phyloP scores from a whole-genome alignment of 176 grass and related monocot species.

The Musa schizocarpa region DNA sequence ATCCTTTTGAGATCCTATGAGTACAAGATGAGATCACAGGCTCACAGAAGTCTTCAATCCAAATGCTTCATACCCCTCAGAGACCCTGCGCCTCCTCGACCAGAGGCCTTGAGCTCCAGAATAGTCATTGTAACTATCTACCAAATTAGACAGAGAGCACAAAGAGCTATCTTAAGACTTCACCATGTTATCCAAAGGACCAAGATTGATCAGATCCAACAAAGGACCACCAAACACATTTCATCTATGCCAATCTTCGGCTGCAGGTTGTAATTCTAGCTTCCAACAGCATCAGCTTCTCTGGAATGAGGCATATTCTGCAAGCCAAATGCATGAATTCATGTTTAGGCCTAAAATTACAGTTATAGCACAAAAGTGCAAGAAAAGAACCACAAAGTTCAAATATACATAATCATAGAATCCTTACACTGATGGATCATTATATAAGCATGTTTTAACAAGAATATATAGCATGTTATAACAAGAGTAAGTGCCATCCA shows the following conservation, averaged over 20 bases:
- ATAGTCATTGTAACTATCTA: conserved; percentile 39
- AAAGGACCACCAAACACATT: conserved; percentile 98
- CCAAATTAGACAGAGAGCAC: conserved; percentile 37
- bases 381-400: neutral
- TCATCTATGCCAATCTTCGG: conserved; percentile 95
- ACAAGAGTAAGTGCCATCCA: neutral
- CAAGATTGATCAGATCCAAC: conserved; percentile 77
- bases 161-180: conserved; percentile 50
- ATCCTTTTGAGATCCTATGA: conserved; percentile 95
- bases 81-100: conserved; percentile 82
- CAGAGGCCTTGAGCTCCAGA: conserved; percentile 61
- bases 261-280: conserved; percentile 84
- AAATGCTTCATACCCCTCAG: conserved; percentile 96
- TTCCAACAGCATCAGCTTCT: conserved; percentile 98
- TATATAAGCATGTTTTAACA: neutral
- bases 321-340: neutral
- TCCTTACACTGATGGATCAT: too few species aligned
- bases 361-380: neutral
- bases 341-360: neutral
- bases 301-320: conserved; percentile 97
- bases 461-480: neutral
- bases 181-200: conserved; percentile 35
- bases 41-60: conserved; percentile 94
- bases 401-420: neutral
- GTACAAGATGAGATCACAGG: conserved; percentile 77